Conservation (phyloP, 345 rosid species). For the Heritiera fomes region DNA sequence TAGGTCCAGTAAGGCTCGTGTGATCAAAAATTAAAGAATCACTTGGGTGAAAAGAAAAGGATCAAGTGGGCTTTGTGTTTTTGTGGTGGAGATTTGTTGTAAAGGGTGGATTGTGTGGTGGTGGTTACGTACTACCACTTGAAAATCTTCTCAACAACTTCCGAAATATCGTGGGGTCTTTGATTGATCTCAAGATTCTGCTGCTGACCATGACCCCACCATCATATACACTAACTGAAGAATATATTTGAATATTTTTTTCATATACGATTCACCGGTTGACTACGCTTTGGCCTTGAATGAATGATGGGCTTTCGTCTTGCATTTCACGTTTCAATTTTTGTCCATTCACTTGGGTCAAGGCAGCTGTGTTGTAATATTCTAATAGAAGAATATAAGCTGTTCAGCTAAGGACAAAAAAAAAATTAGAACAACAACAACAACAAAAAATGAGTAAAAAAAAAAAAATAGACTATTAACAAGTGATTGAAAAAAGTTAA, state of each 20-base stretch:
- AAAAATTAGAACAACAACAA: too few species aligned
- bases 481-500: too few species aligned
- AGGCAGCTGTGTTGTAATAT: neutral
- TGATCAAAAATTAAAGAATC: slow-evolving; percentile 9
- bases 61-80: neutral
- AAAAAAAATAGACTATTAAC: too few species aligned
- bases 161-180: neutral
- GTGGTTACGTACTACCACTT: slow-evolving; percentile 16
- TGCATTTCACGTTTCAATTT: slow-evolving; percentile 6
- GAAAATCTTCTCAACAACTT: slow-evolving; percentile 19
- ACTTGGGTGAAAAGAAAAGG: slow-evolving; percentile 4
- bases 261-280: neutral
- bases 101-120: slow-evolving; percentile 16
- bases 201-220: slow-evolving; percentile 20
- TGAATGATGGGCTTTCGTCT: slow-evolving; percentile 1
- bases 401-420: too few species aligned
- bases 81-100: slow-evolving; percentile 32
- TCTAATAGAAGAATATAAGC: neutral
- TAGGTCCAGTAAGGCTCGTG: neutral
- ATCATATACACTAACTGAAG: slow-evolving; percentile 1
- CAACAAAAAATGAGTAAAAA: too few species aligned
- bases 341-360: neutral
- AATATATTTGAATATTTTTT: neutral
- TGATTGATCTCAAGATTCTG: slow-evolving; percentile 27
- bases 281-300: neutral